A percentile compares a stretch with the other conserved stretches of the same genome.
phyloP scores from a whole-genome alignment of 2,329 filamentous ascomycete species.

The Aureobasidium pullulans region DNA sequence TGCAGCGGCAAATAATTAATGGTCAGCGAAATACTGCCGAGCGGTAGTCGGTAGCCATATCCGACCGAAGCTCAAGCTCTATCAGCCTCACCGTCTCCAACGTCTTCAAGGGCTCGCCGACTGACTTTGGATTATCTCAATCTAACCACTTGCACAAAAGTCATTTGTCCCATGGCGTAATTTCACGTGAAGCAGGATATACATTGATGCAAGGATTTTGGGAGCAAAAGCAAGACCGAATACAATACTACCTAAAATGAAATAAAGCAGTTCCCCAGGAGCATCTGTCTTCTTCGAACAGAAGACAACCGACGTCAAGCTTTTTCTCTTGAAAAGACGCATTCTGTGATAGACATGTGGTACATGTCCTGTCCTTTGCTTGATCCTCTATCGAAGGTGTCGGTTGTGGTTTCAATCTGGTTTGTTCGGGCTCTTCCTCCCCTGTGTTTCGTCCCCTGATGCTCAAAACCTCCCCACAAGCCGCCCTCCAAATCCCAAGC shows the following conservation, averaged over 20 bases:
- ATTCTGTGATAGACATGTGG: not conserved
- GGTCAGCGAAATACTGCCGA: slow-evolving; percentile 6
- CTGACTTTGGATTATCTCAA: not conserved
- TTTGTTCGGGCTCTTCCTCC: not conserved
- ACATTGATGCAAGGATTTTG: no score
- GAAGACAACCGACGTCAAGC: not conserved
- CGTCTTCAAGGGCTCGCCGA: no score
- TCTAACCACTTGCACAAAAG: no score
- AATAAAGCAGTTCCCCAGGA: not conserved
- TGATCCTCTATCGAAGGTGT: not conserved
- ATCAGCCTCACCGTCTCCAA: no score
- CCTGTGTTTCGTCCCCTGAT: slow-evolving; percentile 3
- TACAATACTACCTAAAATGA: slow-evolving; percentile 2
- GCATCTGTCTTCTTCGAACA: slow-evolving; percentile 3
- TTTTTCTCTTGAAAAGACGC: not conserved
- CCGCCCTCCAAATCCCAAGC: slow-evolving; percentile 10
- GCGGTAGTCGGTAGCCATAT: not conserved
- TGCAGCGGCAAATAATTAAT: slow-evolving; percentile 11
- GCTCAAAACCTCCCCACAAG: slow-evolving; percentile 17
- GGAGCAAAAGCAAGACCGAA: not conserved
- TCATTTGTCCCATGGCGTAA: not conserved
- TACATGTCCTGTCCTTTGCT: not conserved
- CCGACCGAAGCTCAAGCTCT: not conserved
- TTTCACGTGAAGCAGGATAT: no score
- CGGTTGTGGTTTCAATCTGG: slow-evolving; percentile 8